phyloP scores from a whole-genome alignment of 2,329 filamentous ascomycete genomes.

The Davidsoniella neocaledoniae region DNA sequence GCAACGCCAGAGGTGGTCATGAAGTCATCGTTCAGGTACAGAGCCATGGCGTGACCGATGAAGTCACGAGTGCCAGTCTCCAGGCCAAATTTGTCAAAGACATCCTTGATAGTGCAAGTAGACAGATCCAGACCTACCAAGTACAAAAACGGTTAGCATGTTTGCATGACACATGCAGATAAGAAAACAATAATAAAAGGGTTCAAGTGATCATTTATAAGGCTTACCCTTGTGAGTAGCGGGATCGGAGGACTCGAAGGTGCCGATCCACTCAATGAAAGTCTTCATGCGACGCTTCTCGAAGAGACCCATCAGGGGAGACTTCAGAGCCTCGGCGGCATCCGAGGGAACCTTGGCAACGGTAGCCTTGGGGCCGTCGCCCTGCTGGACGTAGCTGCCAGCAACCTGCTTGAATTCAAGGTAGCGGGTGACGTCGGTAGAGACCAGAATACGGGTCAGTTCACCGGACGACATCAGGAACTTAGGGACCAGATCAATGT shows the following conservation, averaged over 20 bases:
- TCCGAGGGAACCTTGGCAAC: constrained; percentile 95
- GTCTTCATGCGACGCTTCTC: constrained; percentile 95
- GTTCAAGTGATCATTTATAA: neutral
- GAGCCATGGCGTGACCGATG: constrained; percentile 94
- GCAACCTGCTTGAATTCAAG: constrained; percentile 90
- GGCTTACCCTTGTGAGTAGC: constrained; percentile 72
- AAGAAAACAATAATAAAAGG: neutral
- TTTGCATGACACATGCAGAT: neutral
- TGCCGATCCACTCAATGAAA: constrained; percentile 90
- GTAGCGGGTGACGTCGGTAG: constrained; percentile 78
- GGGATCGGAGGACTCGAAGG: constrained; percentile 67
- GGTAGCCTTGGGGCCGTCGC: constrained; percentile 63
- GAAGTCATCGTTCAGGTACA: constrained; percentile 80
- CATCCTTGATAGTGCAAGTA: constrained; percentile 83
- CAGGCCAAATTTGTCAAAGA: constrained; percentile 94
- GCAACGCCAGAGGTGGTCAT: constrained; percentile 56
- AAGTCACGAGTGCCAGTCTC: constrained; percentile 85
- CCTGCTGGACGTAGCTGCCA: constrained; percentile 92
- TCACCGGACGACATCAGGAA: constrained; percentile 97
- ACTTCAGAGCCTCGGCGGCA: constrained; percentile 75
- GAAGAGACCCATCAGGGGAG: constrained; percentile 89
- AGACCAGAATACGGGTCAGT: constrained; percentile 95
- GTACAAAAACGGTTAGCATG: neutral
- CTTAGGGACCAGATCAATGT: constrained; percentile 97
- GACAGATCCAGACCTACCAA: constrained; percentile 61